Evolutionary conservation across 2,329 filamentous ascomycete species (phyloP), one percentile per base, ranked within the genome.

Genomic region (Aspergillus felis): DNA sequence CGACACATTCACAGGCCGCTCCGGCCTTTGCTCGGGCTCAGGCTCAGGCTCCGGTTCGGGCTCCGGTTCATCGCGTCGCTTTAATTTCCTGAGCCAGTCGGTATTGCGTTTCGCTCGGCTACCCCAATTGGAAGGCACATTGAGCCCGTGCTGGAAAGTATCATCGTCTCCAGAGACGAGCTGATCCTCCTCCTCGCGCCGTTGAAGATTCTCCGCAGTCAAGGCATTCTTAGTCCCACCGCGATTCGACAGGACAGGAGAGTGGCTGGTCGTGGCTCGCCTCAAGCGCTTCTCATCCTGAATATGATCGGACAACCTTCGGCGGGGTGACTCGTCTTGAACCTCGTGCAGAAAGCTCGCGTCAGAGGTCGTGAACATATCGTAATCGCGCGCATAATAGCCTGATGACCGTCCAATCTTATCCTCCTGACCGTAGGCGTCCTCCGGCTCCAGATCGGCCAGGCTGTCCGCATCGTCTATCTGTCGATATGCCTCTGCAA

Each of bases 241-340:
- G 41, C 67, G 72, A 28, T 71, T 73, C 60, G 44, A 47, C 14
- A 78, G 71, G 24, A 77, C 69, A 2, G 76, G 75, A 2, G 73
- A 74, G 25, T 69, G 70, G 60, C 66, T 73, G 29, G 69, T 64
- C 7, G 74, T 76, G 22, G 71, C 75, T 25, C 71, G 70, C 61
- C 68, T 68, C 28, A 79, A 64, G 35, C 76, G 73, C 60, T 69
- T 67, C 59, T 74, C 72, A 53, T 79, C 76, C 51, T 68, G 64
- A 27, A 70, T 66, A 54, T 73, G 72, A 35, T 76, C 71, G 22
- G 68, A 65, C 22, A 70, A 59, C 35, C 67, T 72, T 32, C 68
- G 72, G 50, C 70, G 73, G 4, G 72, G 62, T 20, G 71, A 66
- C 14, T 71, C 64, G 47, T 75, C 70, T 6, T 66, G 67, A 46